These are phyloP conservation scores for Fusarium equiseti DNA, from an alignment of 2,329 filamentous ascomycete genomes.

Conservation along the genomic window DNA sequence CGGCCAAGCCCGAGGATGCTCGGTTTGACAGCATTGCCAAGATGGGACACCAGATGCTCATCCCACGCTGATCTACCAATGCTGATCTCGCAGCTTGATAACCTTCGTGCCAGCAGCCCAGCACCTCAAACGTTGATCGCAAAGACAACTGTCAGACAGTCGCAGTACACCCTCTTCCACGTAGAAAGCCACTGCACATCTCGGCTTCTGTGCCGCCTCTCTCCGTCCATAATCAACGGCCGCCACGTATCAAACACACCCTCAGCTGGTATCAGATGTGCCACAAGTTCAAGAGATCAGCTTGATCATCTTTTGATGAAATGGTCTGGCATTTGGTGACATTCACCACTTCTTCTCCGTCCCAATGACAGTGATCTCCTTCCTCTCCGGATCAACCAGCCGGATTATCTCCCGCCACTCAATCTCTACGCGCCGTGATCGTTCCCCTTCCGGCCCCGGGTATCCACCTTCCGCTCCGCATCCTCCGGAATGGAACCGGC, in stretches of 20 bases:
- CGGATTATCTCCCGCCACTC: conserved; percentile 51
- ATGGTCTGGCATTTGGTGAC: not conserved
- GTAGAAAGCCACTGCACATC: conserved; percentile 22
- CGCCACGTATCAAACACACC: conserved; percentile 35
- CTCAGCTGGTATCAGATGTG: conserved; percentile 11
- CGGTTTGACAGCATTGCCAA: conserved; percentile 19
- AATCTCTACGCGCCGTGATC: conserved; percentile 38
- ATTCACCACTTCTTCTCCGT: conserved; percentile 32
- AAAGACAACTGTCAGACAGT: conserved; percentile 7
- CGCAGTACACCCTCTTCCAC: conserved; percentile 32
- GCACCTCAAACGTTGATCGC: conserved; percentile 1
- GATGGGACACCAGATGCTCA: conserved; percentile 20
- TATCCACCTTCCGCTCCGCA: conserved; percentile 27
- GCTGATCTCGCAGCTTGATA: conserved; percentile 4
- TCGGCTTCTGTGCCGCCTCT: conserved; percentile 36
- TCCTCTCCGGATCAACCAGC: conserved; percentile 49
- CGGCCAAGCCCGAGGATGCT: conserved; percentile 14
- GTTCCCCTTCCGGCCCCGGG: conserved; percentile 13
- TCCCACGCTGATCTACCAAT: conserved; percentile 4
- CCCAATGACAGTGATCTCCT: conserved; percentile 42
- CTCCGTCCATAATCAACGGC: conserved; percentile 18
- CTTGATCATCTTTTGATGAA: not conserved
- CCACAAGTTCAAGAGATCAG: conserved; percentile 11
- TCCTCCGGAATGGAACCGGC: conserved; percentile 55
- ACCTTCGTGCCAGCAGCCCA: not conserved